Evolutionary conservation across 2,329 filamentous ascomycete species (phyloP), one percentile per base, ranked within the genome.

Genomic region (Cladosporium sp.): DNA sequence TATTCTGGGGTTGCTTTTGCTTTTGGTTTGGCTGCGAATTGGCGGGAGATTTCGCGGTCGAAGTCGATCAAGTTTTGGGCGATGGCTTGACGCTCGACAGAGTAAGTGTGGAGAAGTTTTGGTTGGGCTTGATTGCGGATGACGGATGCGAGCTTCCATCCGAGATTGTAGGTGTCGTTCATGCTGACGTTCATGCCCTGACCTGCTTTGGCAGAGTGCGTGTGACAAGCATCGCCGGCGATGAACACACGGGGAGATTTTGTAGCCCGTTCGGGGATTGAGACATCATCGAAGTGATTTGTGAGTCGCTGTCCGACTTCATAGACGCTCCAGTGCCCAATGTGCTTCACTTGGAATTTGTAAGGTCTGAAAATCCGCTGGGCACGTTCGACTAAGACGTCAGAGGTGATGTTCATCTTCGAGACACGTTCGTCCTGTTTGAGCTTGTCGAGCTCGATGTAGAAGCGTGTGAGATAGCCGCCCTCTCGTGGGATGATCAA

Each of bases 101-200:
- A 71, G 60, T 83, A 83, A 1, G 80, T 83, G 57, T 75, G 74
- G 1, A 83, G 70, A 15, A 83, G 61, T 8, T 61, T 63, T 12
- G 66, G 59, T 12, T 67, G 61, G 3, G 66, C 59, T 9, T 54
- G 58, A 15, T 64, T 65, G 13, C 62, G 78, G 20, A 82, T 68
- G 0, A 81, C 80, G 25, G 76, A 66, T 0, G 74, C 77, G 1
- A 84, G 68, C 65, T 84, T 84, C 81, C 82, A 84, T 25, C 78
- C 80, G 0, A 84, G 73, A 61, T 84, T 84, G 69, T 77, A 83
- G 4, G 77, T 73, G 67, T 90, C 87, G 64, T 88, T 85, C 82
- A 90, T 87, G 28, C 78, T 82, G 2, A 88, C 82, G 63, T 90
- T 90, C 85, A 89, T 89, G 12, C 87, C 86, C 66, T 88, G 85